These are phyloP conservation scores for Aspergillus baeticus DNA, from an alignment of 495 filamentous ascomycete genomes.

Conservation along the genomic window DNA sequence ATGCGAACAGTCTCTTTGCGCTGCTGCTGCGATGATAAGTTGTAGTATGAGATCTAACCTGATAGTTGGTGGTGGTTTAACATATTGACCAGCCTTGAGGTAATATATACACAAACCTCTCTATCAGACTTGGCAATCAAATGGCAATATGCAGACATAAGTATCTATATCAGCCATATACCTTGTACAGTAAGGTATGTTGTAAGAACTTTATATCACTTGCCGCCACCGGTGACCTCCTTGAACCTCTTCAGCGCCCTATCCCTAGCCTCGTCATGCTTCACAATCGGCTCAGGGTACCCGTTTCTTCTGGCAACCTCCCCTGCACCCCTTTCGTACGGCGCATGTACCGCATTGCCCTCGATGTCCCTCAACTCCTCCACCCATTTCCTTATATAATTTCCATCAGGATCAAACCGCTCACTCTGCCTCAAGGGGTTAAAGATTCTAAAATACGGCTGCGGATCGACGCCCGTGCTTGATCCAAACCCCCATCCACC, in stretches of 20 bases:
- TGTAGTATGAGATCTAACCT: too few species aligned
- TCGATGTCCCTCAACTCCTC: constrained; percentile 59
- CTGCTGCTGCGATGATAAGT: too few species aligned
- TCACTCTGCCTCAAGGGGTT: constrained; percentile 85
- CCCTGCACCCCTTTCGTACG: constrained; percentile 65
- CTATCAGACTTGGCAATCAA: too few species aligned
- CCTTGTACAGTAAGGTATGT: neutral
- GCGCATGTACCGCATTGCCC: constrained; percentile 72
- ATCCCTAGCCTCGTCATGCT: constrained; percentile 62
- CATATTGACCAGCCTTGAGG: too few species aligned
- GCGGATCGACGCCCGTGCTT: constrained; percentile 82
- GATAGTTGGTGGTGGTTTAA: too few species aligned
- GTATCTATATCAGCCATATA: too few species aligned
- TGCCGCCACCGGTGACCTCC: constrained; percentile 30
- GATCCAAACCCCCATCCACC: constrained; percentile 88
- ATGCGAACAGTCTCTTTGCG: too few species aligned
- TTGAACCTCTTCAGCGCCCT: constrained; percentile 74
- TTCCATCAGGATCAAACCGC: constrained; percentile 63
- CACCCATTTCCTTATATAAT: constrained; percentile 60
- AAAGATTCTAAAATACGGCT: constrained; percentile 91
- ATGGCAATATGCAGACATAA: too few species aligned
- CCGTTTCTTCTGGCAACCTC: constrained; percentile 58
- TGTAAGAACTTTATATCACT: neutral
- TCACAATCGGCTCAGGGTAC: constrained; percentile 74
- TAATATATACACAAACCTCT: too few species aligned